Conservation (phyloP, 1,284 basidiomycete species). For the Moniliella sp. region DNA sequence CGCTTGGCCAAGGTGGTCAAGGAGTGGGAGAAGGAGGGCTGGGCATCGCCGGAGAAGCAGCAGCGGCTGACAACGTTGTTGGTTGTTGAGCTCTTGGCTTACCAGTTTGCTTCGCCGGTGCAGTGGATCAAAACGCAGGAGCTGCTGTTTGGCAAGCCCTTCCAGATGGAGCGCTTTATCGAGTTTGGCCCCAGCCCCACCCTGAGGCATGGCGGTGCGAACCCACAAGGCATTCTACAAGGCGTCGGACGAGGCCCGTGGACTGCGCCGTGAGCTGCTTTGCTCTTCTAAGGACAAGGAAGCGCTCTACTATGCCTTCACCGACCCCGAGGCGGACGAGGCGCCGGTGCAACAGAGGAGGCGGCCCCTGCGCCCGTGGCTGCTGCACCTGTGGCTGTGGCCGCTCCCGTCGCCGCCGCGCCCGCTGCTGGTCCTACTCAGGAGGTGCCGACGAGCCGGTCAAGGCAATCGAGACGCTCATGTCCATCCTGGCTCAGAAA, state of each 20-base stretch:
- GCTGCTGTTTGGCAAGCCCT: slow-evolving; percentile 58
- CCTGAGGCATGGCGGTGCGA: slow-evolving; percentile 80
- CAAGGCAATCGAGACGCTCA: slow-evolving; percentile 71
- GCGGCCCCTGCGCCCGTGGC: slow-evolving; percentile 26
- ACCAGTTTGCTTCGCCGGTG: slow-evolving; percentile 56
- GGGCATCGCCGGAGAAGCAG: slow-evolving; percentile 58
- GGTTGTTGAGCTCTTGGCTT: slow-evolving; percentile 81
- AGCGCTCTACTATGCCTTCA: slow-evolving; percentile 92
- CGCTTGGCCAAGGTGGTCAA: slow-evolving; percentile 75
- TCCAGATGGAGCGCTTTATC: slow-evolving; percentile 74
- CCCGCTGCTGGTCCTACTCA: slow-evolving; percentile 42
- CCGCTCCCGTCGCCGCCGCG: slow-evolving; percentile 38
- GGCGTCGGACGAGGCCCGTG: slow-evolving; percentile 60
- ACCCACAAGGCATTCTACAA: slow-evolving; percentile 94
- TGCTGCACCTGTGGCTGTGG: slow-evolving; percentile 36
- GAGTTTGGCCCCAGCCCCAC: slow-evolving; percentile 91
- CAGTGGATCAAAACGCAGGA: slow-evolving; percentile 98
- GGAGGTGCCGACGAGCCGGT: slow-evolving; percentile 64
- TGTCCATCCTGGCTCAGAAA: slow-evolving; percentile 81
- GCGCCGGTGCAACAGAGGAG: slow-evolving; percentile 34
- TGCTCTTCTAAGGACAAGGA: slow-evolving; percentile 87
- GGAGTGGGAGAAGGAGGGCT: slow-evolving; percentile 76
- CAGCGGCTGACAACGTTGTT: slow-evolving; percentile 84
- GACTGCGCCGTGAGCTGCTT: slow-evolving; percentile 57
- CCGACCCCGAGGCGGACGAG: slow-evolving; percentile 43